Evolutionary conservation across 768 basidiomycete genomes (phyloP).

Genomic region (Russula griseocarnosa): DNA sequence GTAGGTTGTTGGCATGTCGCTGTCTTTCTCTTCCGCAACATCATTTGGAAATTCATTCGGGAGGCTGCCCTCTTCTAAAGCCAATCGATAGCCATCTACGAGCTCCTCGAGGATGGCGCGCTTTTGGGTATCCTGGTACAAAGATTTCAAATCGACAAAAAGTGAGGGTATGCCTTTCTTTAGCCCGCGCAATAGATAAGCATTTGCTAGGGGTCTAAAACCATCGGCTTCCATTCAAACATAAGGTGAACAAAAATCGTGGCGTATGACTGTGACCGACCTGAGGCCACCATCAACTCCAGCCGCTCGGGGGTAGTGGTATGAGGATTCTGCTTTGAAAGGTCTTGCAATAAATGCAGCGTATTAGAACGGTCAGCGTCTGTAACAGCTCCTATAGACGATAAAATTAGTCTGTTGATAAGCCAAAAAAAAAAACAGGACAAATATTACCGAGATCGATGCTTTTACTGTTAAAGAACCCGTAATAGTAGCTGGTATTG

Average conservation of each 20-base stretch:
- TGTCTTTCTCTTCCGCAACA: slow-evolving; percentile 18
- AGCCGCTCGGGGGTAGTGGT: slow-evolving; percentile 72
- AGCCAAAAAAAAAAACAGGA: slow-evolving; percentile 9
- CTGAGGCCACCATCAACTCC: slow-evolving; percentile 60
- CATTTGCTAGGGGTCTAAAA: slow-evolving; percentile 59
- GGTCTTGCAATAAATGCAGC: slow-evolving; percentile 53
- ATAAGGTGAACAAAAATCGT: background rate
- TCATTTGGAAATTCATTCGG: slow-evolving; percentile 13
- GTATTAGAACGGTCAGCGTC: slow-evolving; percentile 52
- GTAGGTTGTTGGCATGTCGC: slow-evolving; percentile 72
- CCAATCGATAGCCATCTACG: slow-evolving; percentile 48
- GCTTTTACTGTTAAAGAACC: slow-evolving; percentile 62
- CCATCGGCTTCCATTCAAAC: slow-evolving; percentile 46
- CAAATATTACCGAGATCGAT: slow-evolving; percentile 55
- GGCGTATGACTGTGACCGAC: slow-evolving; percentile 31
- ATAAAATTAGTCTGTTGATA: background rate
- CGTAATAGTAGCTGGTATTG: slow-evolving; percentile 71
- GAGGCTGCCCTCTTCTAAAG: slow-evolving; percentile 34
- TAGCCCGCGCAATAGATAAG: slow-evolving; percentile 68
- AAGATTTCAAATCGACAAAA: slow-evolving; percentile 85
- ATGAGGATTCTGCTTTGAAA: slow-evolving; percentile 59
- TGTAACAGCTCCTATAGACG: slow-evolving; percentile 38
- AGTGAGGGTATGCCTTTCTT: slow-evolving; percentile 88
- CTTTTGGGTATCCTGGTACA: slow-evolving; percentile 68
- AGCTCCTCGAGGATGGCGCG: slow-evolving; percentile 64